Evolutionary conservation across 2,329 filamentous ascomycete genomes (phyloP).

Genomic region (Hypoxylon rubiginosum): DNA sequence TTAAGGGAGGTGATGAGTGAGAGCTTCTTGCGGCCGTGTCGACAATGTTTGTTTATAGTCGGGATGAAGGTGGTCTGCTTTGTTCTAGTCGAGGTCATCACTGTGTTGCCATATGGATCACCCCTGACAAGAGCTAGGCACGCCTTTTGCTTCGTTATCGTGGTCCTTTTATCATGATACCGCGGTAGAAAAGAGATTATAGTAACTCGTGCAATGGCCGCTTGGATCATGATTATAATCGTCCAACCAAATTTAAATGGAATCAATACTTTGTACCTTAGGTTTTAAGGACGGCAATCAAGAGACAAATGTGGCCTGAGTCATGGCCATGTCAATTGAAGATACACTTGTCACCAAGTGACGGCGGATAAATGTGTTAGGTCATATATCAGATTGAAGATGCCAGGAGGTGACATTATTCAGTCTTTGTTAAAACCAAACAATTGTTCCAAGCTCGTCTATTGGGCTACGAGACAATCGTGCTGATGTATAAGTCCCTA

Average conservation of each 20-base stretch:
- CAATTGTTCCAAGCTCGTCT: too few relatives aligned
- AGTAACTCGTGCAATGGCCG: conserved; percentile 9
- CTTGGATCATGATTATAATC: conserved; percentile 1
- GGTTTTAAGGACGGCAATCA: background rate
- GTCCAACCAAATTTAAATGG: conserved; percentile 2
- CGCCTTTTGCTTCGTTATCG: background rate
- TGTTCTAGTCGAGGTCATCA: background rate
- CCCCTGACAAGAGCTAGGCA: background rate
- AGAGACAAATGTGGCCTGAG: background rate
- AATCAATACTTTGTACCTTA: background rate
- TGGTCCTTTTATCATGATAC: conserved; percentile 7
- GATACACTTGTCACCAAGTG: background rate
- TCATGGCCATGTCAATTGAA: background rate
- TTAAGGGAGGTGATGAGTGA: background rate
- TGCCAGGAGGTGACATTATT: background rate
- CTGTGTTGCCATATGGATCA: conserved; percentile 4
- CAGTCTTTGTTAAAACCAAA: background rate
- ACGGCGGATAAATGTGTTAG: background rate
- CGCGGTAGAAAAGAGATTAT: conserved; percentile 3
- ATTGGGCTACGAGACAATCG: too few relatives aligned
- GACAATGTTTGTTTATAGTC: background rate
- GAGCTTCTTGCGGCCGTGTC: background rate
- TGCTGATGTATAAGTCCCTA: too few relatives aligned
- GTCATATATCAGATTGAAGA: conserved; percentile 1
- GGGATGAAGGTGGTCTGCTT: background rate